A percentile compares a stretch with the other conserved stretches of the same genome.
Conservation (phyloP, 768 basidiomycete species). For the Gloeophyllum trabeum region DNA sequence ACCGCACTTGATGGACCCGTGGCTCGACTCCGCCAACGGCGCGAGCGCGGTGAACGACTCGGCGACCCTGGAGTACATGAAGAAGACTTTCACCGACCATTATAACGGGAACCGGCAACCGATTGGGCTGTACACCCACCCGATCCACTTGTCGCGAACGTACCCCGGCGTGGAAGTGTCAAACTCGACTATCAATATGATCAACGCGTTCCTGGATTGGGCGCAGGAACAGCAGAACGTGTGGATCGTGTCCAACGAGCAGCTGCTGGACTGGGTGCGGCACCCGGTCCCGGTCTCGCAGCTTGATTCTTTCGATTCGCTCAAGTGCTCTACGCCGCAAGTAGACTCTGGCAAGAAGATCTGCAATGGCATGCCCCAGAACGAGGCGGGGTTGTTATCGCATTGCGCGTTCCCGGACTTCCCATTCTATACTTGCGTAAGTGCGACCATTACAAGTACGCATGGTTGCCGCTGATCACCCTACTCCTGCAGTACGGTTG, state of each 20-base stretch:
- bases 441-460: constrained; percentile 18
- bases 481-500: constrained; percentile 52
- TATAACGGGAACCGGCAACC: constrained; percentile 70
- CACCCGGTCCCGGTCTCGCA: constrained; percentile 57
- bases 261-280: constrained; percentile 64
- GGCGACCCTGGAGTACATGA: constrained; percentile 61
- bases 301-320: constrained; percentile 36
- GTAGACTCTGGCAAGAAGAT: constrained; percentile 43
- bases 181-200: constrained; percentile 55
- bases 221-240: constrained; percentile 62
- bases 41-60: constrained; percentile 36
- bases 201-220: constrained; percentile 72
- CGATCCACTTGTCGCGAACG: constrained; percentile 58
- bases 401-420: constrained; percentile 63
- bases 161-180: constrained; percentile 47
- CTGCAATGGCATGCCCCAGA: constrained; percentile 68
- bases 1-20: constrained; percentile 73
- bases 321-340: constrained; percentile 56
- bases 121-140: constrained; percentile 74
- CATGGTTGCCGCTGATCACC: not conserved
- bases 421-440: constrained; percentile 70
- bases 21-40: constrained; percentile 56
- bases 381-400: constrained; percentile 48
- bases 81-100: constrained; percentile 62
- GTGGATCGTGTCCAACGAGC: constrained; percentile 64